Evolutionary conservation across 768 basidiomycete species (phyloP).

Genomic region (Boletellus ananiceps): DNA sequence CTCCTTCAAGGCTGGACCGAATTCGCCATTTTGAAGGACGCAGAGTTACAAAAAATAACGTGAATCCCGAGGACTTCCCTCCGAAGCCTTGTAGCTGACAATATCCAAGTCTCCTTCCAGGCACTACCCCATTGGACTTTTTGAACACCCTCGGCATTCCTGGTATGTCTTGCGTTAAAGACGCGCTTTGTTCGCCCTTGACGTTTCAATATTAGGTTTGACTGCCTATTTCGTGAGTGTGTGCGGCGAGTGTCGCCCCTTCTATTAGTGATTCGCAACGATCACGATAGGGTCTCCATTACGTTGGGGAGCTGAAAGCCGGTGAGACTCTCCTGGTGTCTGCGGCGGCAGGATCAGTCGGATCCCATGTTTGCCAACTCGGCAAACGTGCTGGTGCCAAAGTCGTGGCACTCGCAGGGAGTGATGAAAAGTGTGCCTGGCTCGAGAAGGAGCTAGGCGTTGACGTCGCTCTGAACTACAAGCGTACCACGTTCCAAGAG

Average conservation of each 20-base stretch:
- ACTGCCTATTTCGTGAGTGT: slow-evolving; percentile 83
- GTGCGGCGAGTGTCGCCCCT: background rate
- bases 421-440: slow-evolving; percentile 79
- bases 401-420: slow-evolving; percentile 87
- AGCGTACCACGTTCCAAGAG: slow-evolving; percentile 60
- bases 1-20: slow-evolving; percentile 65
- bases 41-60: slow-evolving; percentile 49
- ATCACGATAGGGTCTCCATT: slow-evolving; percentile 63
- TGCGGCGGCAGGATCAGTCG: slow-evolving; percentile 89
- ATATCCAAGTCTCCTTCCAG: slow-evolving; percentile 47
- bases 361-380: slow-evolving; percentile 78
- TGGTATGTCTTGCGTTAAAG: slow-evolving; percentile 41
- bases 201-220: slow-evolving; percentile 46
- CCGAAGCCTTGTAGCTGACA: background rate
- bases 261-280: slow-evolving; percentile 2
- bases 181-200: background rate
- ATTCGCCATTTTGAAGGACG: slow-evolving; percentile 59
- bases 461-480: slow-evolving; percentile 85
- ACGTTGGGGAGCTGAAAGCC: slow-evolving; percentile 72
- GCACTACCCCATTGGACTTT: slow-evolving; percentile 67
- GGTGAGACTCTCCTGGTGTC: slow-evolving; percentile 86
- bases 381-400: slow-evolving; percentile 75
- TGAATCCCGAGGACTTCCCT: slow-evolving; percentile 32
- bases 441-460: slow-evolving; percentile 81
- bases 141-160: slow-evolving; percentile 73